These are phyloP conservation scores for Castanea mollissima DNA, from an alignment of 306 rosid species.

Conservation along the genomic window DNA sequence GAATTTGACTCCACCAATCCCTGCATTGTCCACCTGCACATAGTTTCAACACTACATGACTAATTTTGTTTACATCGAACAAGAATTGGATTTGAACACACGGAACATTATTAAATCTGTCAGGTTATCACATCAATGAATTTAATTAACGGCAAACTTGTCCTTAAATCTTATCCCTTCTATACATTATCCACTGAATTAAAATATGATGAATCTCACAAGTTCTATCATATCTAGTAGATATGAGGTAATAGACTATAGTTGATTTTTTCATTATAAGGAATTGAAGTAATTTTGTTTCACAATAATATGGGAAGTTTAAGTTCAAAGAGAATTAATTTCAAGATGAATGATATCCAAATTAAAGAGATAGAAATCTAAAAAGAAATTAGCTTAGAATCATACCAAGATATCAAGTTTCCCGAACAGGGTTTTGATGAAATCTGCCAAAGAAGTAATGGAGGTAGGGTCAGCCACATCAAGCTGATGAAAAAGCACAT, in stretches of 20 bases:
- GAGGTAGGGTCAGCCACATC: constrained; percentile 17
- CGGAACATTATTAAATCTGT: not conserved
- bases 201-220: too few relatives aligned
- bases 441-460: constrained; percentile 19
- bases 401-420: constrained; percentile 40
- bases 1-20: constrained; percentile 25
- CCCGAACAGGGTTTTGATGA: constrained; percentile 21
- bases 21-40: constrained; percentile 53
- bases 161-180: too few relatives aligned
- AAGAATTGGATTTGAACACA: not conserved
- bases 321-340: too few relatives aligned
- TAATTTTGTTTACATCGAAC: not conserved
- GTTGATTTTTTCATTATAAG: too few relatives aligned
- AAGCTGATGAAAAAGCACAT: constrained; percentile 4
- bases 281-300: too few relatives aligned
- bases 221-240: too few relatives aligned
- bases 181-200: too few relatives aligned
- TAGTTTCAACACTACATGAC: not conserved
- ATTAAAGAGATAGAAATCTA: not conserved
- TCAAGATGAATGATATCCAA: too few relatives aligned
- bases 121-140: not conserved
- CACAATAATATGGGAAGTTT: too few relatives aligned
- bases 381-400: not conserved
- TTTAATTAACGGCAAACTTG: too few relatives aligned
- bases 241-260: too few relatives aligned